These are phyloP conservation scores for Ormosia semicastrata DNA, from an alignment of 306 rosid species.

Conservation along the genomic window DNA sequence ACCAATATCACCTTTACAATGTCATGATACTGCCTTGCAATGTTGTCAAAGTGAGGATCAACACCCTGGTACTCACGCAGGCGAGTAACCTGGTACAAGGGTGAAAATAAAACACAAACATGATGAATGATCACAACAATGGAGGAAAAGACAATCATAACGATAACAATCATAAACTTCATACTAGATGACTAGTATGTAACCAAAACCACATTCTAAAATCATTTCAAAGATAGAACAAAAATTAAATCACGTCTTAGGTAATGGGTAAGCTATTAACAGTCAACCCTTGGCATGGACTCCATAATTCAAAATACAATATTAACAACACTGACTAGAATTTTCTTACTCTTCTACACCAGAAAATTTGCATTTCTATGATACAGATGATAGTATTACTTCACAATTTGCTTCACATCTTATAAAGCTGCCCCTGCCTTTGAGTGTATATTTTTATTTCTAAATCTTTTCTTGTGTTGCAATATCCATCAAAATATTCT, in stretches of 20 bases:
- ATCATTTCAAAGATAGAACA: not conserved
- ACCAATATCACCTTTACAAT: slow-evolving; percentile 56
- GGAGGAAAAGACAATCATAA: not conserved
- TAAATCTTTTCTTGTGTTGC: not conserved
- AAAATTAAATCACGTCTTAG: not conserved
- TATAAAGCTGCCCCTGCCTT: not conserved
- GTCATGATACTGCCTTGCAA: slow-evolving; percentile 84
- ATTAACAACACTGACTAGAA: not conserved
- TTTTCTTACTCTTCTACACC: slow-evolving; percentile 6
- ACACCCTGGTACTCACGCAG: slow-evolving; percentile 90
- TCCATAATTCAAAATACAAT: slow-evolving; percentile 8
- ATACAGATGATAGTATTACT: not conserved
- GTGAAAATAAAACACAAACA: slow-evolving; percentile 14
- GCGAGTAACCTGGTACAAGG: slow-evolving; percentile 69
- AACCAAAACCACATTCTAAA: not conserved
- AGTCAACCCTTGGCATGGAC: not conserved
- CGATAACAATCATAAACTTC: not conserved
- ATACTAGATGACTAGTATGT: not conserved
- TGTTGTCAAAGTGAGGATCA: slow-evolving; percentile 86
- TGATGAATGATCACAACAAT: not conserved
- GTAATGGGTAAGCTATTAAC: not conserved
- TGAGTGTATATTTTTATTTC: not conserved
- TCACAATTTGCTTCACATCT: not conserved
- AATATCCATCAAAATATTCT: not conserved
- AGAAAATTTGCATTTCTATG: not conserved